A percentile compares a stretch with the other conserved stretches of the same genome.
These are phyloP conservation scores for Metschnikowia drakensbergensis DNA, from an alignment of 805 yeast genomes.

Conservation along the genomic window DNA sequence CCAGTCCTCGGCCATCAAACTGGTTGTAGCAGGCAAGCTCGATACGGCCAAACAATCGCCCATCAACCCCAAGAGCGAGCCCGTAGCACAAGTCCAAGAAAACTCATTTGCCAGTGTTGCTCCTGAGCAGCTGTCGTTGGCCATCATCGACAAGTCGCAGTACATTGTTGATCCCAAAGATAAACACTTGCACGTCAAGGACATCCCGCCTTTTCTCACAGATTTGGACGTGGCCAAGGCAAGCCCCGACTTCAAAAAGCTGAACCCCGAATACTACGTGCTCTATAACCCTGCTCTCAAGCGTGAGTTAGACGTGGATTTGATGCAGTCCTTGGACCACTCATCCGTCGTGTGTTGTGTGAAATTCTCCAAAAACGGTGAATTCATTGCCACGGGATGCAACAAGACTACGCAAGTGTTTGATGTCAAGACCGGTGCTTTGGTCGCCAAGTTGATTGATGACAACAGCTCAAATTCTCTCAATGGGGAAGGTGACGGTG, in stretches of 20 bases:
- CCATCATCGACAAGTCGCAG: constrained; percentile 38
- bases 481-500: constrained; percentile 15
- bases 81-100: constrained; percentile 9
- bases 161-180: constrained; percentile 41
- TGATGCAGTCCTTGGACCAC: constrained; percentile 88
- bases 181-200: constrained; percentile 59
- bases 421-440: constrained; percentile 86
- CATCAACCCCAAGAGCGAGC: constrained; percentile 12
- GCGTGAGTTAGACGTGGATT: constrained; percentile 70
- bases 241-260: constrained; percentile 73
- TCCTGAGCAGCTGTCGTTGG: constrained; percentile 23
- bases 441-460: constrained; percentile 82
- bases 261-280: constrained; percentile 79
- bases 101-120: constrained; percentile 22
- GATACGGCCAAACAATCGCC: constrained; percentile 11
- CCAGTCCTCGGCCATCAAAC: constrained; percentile 1
- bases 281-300: constrained; percentile 82
- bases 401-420: constrained; percentile 93
- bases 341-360: constrained; percentile 96
- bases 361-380: constrained; percentile 86
- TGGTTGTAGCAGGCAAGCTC: constrained; percentile 1
- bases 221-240: constrained; percentile 79
- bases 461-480: constrained; percentile 43
- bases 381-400: constrained; percentile 93
- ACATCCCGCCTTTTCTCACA: constrained; percentile 73